These are phyloP conservation scores for Aquilaria malaccensis DNA, from an alignment of 345 rosid species.

Conservation along the genomic window DNA sequence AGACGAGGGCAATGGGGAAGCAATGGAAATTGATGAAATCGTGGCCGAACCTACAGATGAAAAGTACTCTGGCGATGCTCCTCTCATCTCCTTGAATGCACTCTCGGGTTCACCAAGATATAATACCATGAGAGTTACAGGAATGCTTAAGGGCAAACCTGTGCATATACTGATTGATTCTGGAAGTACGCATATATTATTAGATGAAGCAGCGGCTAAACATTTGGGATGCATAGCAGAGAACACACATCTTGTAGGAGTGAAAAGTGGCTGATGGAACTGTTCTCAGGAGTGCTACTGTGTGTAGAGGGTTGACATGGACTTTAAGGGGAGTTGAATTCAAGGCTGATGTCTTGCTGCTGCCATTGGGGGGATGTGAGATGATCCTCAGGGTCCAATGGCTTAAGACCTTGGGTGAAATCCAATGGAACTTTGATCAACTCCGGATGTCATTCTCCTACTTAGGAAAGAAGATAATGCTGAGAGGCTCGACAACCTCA, in stretches of 20 bases:
- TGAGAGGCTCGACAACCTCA: too few relatives aligned
- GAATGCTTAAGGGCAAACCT: neutral
- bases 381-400: neutral
- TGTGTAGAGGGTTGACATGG: neutral
- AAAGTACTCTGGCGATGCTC: too few relatives aligned
- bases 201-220: neutral
- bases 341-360: neutral
- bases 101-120: too few relatives aligned
- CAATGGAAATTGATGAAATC: too few relatives aligned
- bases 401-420: neutral
- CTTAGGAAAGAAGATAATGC: too few relatives aligned
- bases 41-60: too few relatives aligned
- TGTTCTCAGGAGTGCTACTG: neutral
- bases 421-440: accelerated
- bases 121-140: neutral
- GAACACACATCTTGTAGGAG: neutral
- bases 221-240: neutral
- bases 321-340: neutral
- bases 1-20: too few relatives aligned
- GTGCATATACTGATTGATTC: neutral
- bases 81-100: too few relatives aligned
- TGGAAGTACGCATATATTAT: neutral
- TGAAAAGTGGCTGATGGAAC: neutral
- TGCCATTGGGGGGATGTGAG: neutral
- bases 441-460: neutral